Conservation (phyloP, 176 grass and related monocot species). For the Melocanna baccifera region DNA sequence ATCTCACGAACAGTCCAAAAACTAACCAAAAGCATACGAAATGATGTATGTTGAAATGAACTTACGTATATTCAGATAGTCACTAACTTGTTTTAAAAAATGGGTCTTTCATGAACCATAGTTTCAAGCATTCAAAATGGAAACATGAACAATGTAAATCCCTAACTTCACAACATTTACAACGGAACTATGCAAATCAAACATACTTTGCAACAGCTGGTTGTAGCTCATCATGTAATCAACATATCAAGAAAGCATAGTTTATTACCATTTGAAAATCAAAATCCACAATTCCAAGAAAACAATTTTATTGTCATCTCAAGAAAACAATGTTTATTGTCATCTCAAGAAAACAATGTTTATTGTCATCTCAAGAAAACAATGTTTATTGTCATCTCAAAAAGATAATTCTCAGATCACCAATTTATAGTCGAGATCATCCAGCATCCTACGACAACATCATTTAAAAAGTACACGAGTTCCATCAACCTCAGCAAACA, state of each 20-base stretch:
- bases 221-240: not conserved
- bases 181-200: not conserved
- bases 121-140: not conserved
- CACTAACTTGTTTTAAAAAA: not conserved
- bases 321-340: conserved; percentile 41
- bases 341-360: no score
- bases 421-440: conserved; percentile 12
- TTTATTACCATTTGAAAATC: not conserved
- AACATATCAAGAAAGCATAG: not conserved
- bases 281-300: not conserved
- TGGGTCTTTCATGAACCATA: not conserved
- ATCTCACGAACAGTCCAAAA: not conserved
- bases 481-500: conserved; percentile 8
- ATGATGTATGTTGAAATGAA: not conserved
- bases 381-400: not conserved
- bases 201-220: not conserved
- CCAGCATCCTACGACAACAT: conserved; percentile 16
- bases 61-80: not conserved
- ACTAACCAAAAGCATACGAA: not conserved
- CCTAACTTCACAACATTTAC: not conserved
- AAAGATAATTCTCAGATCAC: conserved; percentile 27
- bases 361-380: not conserved
- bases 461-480: conserved; percentile 27
- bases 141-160: not conserved
- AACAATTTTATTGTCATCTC: not conserved